Evolutionary conservation across 176 grass and related monocot species (phyloP).

Genomic region (Elymus sibiricus): DNA sequence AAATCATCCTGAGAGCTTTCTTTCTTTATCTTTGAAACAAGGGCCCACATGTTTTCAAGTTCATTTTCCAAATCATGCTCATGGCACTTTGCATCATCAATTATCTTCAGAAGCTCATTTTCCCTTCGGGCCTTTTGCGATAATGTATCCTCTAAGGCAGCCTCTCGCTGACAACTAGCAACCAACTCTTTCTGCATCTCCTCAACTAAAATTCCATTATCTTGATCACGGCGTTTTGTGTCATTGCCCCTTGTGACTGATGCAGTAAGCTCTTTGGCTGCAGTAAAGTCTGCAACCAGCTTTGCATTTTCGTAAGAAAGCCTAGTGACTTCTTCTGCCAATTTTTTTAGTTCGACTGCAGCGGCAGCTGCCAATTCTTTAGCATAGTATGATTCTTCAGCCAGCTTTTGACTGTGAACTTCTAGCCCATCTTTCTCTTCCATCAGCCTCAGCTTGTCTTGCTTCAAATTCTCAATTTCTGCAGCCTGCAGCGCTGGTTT

Average conservation of each 20-base stretch:
- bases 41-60: slow-evolving; percentile 81
- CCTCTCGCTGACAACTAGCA: slow-evolving; percentile 80
- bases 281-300: slow-evolving; percentile 50
- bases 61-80: slow-evolving; percentile 87
- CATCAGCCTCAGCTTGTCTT: slow-evolving; percentile 69
- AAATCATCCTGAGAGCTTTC: slow-evolving; percentile 53
- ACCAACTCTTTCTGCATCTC: slow-evolving; percentile 91
- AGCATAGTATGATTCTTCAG: slow-evolving; percentile 91
- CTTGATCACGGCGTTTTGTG: slow-evolving; percentile 37
- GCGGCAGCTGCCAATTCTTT: slow-evolving; percentile 97
- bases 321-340: slow-evolving; percentile 98
- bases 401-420: slow-evolving; percentile 81
- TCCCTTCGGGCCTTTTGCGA: slow-evolving; percentile 72
- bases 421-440: slow-evolving; percentile 93
- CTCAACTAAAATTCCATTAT: slow-evolving; percentile 65
- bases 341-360: slow-evolving; percentile 87
- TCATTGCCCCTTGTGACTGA: slow-evolving; percentile 34
- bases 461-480: slow-evolving; percentile 94
- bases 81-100: slow-evolving; percentile 69
- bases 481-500: slow-evolving; percentile 38
- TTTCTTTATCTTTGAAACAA: slow-evolving; percentile 79
- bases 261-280: slow-evolving; percentile 45
- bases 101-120: slow-evolving; percentile 67
- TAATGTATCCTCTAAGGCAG: slow-evolving; percentile 63
- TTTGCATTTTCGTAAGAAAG: slow-evolving; percentile 94